A percentile compares a stretch with the other conserved stretches of the same genome.
These are phyloP conservation scores for Rhipidocladum racemiflorum DNA, from an alignment of 176 grass and related monocot species.

Conservation along the genomic window DNA sequence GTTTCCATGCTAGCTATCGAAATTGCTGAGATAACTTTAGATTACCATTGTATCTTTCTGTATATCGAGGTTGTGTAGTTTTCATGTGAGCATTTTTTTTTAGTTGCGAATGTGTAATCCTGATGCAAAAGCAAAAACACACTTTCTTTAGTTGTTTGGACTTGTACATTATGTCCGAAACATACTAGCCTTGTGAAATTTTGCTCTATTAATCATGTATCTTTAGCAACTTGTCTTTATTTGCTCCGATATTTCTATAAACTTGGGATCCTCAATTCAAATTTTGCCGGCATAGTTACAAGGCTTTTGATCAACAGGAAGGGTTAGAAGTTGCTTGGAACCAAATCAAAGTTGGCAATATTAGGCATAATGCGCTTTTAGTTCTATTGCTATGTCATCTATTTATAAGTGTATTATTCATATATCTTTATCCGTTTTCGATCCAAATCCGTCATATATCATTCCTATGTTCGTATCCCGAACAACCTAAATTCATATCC, in stretches of 20 bases:
- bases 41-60: background rate
- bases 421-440: too few relatives aligned
- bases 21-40: background rate
- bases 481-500: too few relatives aligned
- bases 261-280: conserved; percentile 52
- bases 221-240: background rate
- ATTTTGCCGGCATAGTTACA: conserved; percentile 43
- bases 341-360: conserved; percentile 67
- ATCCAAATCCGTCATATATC: too few relatives aligned
- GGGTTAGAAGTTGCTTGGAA: conserved; percentile 86
- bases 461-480: too few relatives aligned
- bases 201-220: background rate
- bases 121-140: background rate
- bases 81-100: background rate
- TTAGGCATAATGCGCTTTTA: too few relatives aligned
- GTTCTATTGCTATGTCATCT: too few relatives aligned
- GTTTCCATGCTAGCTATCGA: background rate
- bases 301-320: conserved; percentile 84
- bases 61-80: background rate
- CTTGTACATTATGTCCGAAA: background rate
- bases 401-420: too few relatives aligned
- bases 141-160: background rate
- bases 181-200: background rate
- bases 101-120: background rate
- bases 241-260: background rate